Conservation (phyloP, 495 filamentous ascomycete species). For the Letharia lupina region DNA sequence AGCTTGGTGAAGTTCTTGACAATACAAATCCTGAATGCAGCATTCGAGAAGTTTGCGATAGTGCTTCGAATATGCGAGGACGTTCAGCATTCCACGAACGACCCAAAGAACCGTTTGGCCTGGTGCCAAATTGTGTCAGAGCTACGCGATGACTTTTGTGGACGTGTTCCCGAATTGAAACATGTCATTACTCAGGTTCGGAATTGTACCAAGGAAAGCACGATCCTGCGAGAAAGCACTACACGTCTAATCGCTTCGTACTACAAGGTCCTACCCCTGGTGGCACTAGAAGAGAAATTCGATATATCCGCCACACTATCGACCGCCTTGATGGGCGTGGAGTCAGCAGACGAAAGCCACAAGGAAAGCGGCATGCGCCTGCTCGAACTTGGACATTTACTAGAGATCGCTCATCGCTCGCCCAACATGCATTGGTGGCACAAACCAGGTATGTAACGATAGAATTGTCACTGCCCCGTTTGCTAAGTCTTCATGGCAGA, state of each 20-base stretch:
- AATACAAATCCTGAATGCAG: constrained; percentile 63
- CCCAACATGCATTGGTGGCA: constrained; percentile 78
- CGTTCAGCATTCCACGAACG: background rate
- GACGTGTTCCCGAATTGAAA: constrained; percentile 68
- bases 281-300: constrained; percentile 73
- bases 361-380: constrained; percentile 46
- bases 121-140: constrained; percentile 60
- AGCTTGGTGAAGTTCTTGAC: constrained; percentile 76
- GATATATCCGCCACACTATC: constrained; percentile 74
- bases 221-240: constrained; percentile 69
- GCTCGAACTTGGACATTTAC: constrained; percentile 64
- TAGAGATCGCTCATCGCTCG: constrained; percentile 68
- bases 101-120: background rate
- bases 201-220: constrained; percentile 54
- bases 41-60: constrained; percentile 65
- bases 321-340: constrained; percentile 48
- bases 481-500: constrained; percentile 24
- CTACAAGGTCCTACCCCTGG: constrained; percentile 70
- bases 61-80: constrained; percentile 45
- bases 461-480: background rate
- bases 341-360: constrained; percentile 31
- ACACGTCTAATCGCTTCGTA: constrained; percentile 67
- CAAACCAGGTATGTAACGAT: constrained; percentile 41
- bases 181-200: constrained; percentile 63
- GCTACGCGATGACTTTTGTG: constrained; percentile 64